These are phyloP conservation scores for Spirogloea muscicola DNA, from an alignment of 139 green algal genomes.

Conservation along the genomic window DNA sequence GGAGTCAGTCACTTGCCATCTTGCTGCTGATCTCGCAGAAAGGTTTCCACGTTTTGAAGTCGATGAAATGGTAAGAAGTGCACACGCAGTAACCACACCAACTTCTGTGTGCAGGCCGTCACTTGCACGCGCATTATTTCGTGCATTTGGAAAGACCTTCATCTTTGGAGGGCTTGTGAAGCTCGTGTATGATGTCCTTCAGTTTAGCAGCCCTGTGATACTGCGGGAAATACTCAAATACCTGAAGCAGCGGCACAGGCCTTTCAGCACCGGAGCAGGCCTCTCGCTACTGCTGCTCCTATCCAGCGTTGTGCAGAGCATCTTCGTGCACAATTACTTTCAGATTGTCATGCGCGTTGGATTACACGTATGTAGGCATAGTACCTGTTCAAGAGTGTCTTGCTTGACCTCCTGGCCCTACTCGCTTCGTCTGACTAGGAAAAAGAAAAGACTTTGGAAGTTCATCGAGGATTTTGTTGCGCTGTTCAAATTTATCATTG, in stretches of 20 bases:
- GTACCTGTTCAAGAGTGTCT: not conserved
- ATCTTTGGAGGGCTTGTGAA: constrained; percentile 12
- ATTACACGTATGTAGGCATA: constrained; percentile 16
- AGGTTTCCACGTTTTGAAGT: no score
- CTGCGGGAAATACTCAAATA: constrained; percentile 28
- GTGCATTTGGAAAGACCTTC: not conserved
- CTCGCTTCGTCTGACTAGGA: not conserved
- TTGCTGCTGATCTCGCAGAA: no score
- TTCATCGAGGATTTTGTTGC: not conserved
- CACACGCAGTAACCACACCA: no score
- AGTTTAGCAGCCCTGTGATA: constrained; percentile 35
- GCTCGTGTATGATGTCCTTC: constrained; percentile 38
- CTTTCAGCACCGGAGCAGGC: not conserved
- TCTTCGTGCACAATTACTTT: constrained; percentile 48
- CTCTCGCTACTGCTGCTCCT: constrained; percentile 23
- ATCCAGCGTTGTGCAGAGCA: constrained; percentile 34
- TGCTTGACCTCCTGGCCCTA: no score
- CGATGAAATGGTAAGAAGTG: no score
- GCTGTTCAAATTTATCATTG: not conserved
- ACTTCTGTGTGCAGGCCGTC: no score
- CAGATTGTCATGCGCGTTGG: constrained; percentile 30
- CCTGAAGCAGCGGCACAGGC: constrained; percentile 15
- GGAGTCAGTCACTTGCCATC: no score
- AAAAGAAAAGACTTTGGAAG: no score
- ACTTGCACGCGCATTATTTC: no score